Evolutionary conservation across 768 basidiomycete species (phyloP).

Genomic region (Phanerochaete carnosa): DNA sequence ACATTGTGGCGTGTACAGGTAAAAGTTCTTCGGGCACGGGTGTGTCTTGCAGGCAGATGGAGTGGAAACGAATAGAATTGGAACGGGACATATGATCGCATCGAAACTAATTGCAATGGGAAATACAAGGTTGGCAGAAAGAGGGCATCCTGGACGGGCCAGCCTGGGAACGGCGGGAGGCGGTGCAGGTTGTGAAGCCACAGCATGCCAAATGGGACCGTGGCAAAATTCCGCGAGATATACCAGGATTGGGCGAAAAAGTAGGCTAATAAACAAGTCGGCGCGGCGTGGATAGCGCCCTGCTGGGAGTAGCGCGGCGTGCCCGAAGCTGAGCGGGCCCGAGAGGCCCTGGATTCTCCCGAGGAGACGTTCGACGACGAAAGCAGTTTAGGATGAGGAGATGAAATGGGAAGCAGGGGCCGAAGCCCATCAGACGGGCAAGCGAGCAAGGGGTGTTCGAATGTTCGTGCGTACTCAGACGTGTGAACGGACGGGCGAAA

Average conservation of each 20-base stretch:
- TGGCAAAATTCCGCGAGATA: no score
- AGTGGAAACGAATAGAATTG: neutral
- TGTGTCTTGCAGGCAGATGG: neutral
- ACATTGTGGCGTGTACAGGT: slow-evolving; percentile 1
- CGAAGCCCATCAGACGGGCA: neutral
- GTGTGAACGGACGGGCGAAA: neutral
- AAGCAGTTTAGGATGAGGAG: no score
- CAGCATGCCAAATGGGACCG: no score
- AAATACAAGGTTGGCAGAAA: neutral
- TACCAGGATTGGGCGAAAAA: no score
- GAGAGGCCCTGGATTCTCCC: neutral
- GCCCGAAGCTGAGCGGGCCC: neutral
- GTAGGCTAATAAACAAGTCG: no score
- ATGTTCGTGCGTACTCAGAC: neutral
- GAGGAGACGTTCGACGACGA: no score
- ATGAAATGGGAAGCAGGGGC: neutral
- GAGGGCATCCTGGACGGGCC: neutral
- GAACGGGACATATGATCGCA: no score
- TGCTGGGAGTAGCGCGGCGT: neutral
- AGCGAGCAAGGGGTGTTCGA: no score
- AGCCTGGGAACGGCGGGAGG: neutral
- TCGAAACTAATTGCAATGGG: neutral
- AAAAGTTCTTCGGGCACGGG: neutral
- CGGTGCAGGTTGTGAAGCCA: neutral
- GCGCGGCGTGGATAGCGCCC: no score